Evolutionary conservation across 305 asterid species (phyloP), one percentile per base, ranked within the genome.

Genomic region (Fraxinus nigra): DNA sequence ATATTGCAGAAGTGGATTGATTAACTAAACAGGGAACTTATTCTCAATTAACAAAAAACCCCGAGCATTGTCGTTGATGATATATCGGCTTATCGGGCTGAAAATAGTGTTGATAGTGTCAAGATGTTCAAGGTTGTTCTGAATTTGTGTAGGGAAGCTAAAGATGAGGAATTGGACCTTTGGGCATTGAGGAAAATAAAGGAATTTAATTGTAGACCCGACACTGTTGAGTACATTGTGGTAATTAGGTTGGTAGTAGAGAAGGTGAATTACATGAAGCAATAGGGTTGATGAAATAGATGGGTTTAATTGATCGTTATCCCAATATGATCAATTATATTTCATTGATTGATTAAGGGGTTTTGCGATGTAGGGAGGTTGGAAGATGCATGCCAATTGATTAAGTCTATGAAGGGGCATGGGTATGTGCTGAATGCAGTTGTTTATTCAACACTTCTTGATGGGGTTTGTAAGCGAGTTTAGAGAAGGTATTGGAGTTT

Each of bases 171-270:
- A 61, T 78, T 92, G 91, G 95, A 92, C 9, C 79, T 95, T 65
- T 86, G 90, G 92, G 96, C 94, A 80, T 84, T 95, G 90, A 86
- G 92, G 83, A 89, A 88, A 82, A 93, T 93, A 96, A 90, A 89
- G 90, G 98, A 92, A 76, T 91, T 85, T 7, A 82, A 87, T 61
- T 89, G 94, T 72, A 80, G 94, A 80, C 98, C 97, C 0, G 99
- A 95, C 38, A 91, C 97, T 0, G 89, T 84, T 37, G 87, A 91
- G 5, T 95, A 92, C 80, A 92, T 91, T 83, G 92, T 91, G 79
- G 97, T 92, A 75, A 92, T 95, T 87, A 82, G 91, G 32, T 80
- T 95, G 38, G 84, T 95, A 65, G 86, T 90, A 63, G 92, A 89
- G 76, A 88, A 86, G 92, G 87, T 32, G 78, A 51, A 65, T n/a